Conservation (phyloP, 2,329 filamentous ascomycete species). For the Scedosporium aurantiacum region DNA sequence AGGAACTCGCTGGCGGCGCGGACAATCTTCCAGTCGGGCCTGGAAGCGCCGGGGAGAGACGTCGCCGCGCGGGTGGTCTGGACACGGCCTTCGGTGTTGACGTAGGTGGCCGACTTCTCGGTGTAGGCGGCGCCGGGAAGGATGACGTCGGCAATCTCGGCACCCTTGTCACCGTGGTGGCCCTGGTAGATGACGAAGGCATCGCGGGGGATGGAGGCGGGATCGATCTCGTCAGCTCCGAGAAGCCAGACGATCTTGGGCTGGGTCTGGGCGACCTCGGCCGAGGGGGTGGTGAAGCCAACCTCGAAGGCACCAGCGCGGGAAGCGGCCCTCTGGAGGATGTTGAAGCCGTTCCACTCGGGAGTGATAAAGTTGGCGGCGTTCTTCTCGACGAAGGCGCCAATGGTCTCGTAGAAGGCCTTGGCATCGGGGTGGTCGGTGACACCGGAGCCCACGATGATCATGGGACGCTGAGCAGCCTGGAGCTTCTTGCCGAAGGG, state of each 20-base stretch:
- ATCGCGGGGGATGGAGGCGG: constrained; percentile 82
- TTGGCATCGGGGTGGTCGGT: constrained; percentile 87
- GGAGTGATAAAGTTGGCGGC: constrained; percentile 73
- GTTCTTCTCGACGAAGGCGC: constrained; percentile 87
- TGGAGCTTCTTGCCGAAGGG: constrained; percentile 88
- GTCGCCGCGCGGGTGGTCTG: constrained; percentile 90
- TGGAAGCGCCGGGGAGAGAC: constrained; percentile 74
- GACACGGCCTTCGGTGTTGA: constrained; percentile 95
- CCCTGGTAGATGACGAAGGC: constrained; percentile 97
- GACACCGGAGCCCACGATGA: constrained; percentile 85
- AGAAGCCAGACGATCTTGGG: constrained; percentile 96
- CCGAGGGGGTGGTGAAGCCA: constrained; percentile 80
- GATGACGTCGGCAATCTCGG: constrained; percentile 84
- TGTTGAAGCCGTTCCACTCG: constrained; percentile 97
- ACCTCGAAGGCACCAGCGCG: constrained; percentile 90
- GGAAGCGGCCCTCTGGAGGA: constrained; percentile 87
- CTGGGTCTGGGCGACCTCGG: constrained; percentile 68
- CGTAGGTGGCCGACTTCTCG: constrained; percentile 89
- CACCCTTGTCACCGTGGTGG: constrained; percentile 90
- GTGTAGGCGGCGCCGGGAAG: constrained; percentile 93
- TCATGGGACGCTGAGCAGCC: constrained; percentile 85
- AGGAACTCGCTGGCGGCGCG: constrained; percentile 88
- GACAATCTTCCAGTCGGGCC: constrained; percentile 98
- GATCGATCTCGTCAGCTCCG: constrained; percentile 81
- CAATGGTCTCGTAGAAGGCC: constrained; percentile 84